phyloP scores from a whole-genome alignment of 441 rosid genomes.

The Breynia disticha region DNA sequence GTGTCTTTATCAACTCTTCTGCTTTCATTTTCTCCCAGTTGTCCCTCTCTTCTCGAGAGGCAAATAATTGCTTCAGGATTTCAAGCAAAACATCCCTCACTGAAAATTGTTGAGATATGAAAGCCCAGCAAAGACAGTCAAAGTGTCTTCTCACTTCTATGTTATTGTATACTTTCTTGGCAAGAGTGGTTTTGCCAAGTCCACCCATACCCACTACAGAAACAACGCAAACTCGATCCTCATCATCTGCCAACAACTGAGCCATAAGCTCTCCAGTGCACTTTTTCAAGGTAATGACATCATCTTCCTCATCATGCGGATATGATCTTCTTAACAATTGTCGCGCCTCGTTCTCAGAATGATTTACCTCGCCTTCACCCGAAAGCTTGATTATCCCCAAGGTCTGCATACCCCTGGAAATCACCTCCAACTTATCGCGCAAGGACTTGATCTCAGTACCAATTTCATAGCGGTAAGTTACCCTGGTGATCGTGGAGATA shows the following conservation, averaged over 20 bases:
- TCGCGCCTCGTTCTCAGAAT: not conserved
- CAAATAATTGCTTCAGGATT: conserved; percentile 4
- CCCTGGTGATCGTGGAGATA: conserved; percentile 1
- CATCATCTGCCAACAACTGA: conserved; percentile 2
- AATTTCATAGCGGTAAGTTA: not conserved
- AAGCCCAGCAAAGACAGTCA: conserved; percentile 24
- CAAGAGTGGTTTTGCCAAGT: conserved; percentile 17
- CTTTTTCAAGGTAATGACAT: conserved; percentile 11
- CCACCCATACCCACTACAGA: conserved; percentile 17
- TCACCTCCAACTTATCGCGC: not conserved
- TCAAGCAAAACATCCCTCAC: conserved; percentile 14
- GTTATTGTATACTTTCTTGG: conserved; percentile 8
- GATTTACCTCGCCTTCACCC: not conserved
- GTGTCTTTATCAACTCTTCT: too few relatives aligned
- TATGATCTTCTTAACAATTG: not conserved
- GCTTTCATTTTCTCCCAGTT: too few relatives aligned
- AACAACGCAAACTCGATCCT: conserved; percentile 6
- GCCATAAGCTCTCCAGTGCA: not conserved
- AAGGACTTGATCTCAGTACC: not conserved
- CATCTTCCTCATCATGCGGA: conserved; percentile 11
- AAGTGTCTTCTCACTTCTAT: conserved; percentile 7
- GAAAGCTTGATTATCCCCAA: not conserved
- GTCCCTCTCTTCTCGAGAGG: not conserved
- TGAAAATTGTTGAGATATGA: conserved; percentile 23
- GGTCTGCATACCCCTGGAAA: conserved; percentile 1